These are phyloP conservation scores for Xylariaceae sp. DNA, from an alignment of 2,329 filamentous ascomycete species.

Conservation along the genomic window DNA sequence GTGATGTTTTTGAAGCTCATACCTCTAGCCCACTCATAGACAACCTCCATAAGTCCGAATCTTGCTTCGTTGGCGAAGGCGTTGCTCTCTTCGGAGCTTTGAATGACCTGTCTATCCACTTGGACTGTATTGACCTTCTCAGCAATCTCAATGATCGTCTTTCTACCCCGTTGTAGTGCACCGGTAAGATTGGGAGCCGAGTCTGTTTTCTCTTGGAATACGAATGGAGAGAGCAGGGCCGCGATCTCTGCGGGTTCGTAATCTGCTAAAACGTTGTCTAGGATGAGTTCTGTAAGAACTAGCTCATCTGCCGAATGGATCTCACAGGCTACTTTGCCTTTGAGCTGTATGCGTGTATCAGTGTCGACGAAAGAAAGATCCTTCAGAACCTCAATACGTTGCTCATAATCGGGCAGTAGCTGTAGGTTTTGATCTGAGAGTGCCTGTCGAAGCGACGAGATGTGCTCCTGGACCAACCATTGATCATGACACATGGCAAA, in stretches of 20 bases:
- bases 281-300: slow-evolving; percentile 89
- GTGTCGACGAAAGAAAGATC: slow-evolving; percentile 91
- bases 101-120: slow-evolving; percentile 85
- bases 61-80: slow-evolving; percentile 84
- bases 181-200: slow-evolving; percentile 75
- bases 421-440: slow-evolving; percentile 97
- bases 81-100: slow-evolving; percentile 83
- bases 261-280: slow-evolving; percentile 93
- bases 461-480: slow-evolving; percentile 94
- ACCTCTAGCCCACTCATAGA: slow-evolving; percentile 96
- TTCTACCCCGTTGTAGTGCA: slow-evolving; percentile 75
- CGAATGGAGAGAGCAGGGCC: slow-evolving; percentile 86
- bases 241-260: slow-evolving; percentile 97
- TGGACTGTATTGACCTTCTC: slow-evolving; percentile 92
- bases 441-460: slow-evolving; percentile 77
- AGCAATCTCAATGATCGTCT: slow-evolving; percentile 82
- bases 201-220: slow-evolving; percentile 96
- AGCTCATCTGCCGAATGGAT: slow-evolving; percentile 96
- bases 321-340: slow-evolving; percentile 97
- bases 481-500: slow-evolving; percentile 96
- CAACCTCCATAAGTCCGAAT: slow-evolving; percentile 94
- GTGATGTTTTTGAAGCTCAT: slow-evolving; percentile 99
- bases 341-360: slow-evolving; percentile 82
- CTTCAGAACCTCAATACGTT: slow-evolving; percentile 85
- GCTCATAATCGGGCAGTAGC: slow-evolving; percentile 92